These are phyloP conservation scores for Tympanopsis confertula DNA, from an alignment of 2,329 filamentous ascomycete genomes.

Conservation along the genomic window DNA sequence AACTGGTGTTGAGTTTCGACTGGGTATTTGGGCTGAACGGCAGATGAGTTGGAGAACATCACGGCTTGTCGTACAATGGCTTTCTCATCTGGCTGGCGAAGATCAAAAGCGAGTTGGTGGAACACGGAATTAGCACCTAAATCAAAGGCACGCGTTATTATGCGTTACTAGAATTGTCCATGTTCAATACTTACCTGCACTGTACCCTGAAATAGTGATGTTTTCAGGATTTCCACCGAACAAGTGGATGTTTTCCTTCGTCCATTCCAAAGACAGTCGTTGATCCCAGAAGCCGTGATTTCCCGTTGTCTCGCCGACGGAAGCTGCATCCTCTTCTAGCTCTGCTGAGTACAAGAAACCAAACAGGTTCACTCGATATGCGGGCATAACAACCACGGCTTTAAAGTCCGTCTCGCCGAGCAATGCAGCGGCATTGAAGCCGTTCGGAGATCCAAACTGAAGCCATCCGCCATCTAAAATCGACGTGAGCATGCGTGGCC, in stretches of 20 bases:
- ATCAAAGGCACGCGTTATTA: conserved; percentile 3
- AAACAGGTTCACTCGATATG: conserved; percentile 42
- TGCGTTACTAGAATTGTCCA: background rate
- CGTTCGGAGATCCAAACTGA: conserved; percentile 40
- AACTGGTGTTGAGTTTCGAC: conserved; percentile 36
- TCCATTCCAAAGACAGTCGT: conserved; percentile 41
- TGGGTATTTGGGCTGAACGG: conserved; percentile 35
- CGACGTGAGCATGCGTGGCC: too few species aligned
- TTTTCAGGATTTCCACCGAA: conserved; percentile 36
- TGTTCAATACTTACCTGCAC: conserved; percentile 25
- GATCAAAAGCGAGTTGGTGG: conserved; percentile 43
- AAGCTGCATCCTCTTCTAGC: conserved; percentile 25
- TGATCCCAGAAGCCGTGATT: conserved; percentile 49
- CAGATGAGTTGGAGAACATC: conserved; percentile 35
- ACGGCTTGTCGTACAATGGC: conserved; percentile 35
- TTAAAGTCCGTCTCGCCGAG: conserved; percentile 33
- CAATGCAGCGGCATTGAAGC: conserved; percentile 27
- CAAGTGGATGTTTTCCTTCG: conserved; percentile 32
- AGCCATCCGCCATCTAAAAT: conserved; percentile 41
- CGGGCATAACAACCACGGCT: conserved; percentile 39
- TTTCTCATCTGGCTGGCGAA: conserved; percentile 30
- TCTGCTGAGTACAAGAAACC: conserved; percentile 40
- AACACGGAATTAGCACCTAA: conserved; percentile 39
- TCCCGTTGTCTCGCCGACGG: conserved; percentile 21
- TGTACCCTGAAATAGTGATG: conserved; percentile 42